Percentiles rank a stretch among this genome's conserved stretches.
These are phyloP conservation scores for Trichoderma sp. DNA, from an alignment of 2,329 filamentous ascomycete genomes.

Conservation along the genomic window DNA sequence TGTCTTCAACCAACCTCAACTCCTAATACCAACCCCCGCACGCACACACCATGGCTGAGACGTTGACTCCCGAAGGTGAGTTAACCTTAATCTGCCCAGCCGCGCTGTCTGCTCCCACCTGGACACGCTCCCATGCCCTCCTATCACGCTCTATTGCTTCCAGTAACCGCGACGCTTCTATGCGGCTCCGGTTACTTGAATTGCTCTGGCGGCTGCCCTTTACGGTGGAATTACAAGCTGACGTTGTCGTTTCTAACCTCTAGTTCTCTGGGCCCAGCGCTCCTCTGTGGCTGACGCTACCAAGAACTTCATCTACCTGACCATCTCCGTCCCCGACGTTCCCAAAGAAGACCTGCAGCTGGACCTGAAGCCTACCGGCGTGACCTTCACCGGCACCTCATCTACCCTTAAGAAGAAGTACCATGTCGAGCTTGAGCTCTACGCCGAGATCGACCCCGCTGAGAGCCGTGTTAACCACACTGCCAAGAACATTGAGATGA, in stretches of 20 bases:
- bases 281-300: conserved; percentile 74
- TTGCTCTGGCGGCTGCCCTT: not conserved
- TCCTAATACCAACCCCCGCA: not conserved
- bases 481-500: conserved; percentile 80
- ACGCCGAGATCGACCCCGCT: conserved; percentile 80
- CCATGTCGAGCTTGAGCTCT: conserved; percentile 83
- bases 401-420: conserved; percentile 84
- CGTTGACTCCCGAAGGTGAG: conserved; percentile 41
- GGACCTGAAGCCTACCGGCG: conserved; percentile 71
- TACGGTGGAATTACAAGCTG: not conserved
- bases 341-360: conserved; percentile 73
- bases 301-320: conserved; percentile 95
- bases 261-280: conserved; percentile 98
- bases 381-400: conserved; percentile 81
- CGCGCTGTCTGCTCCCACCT: not conserved
- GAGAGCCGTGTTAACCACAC: conserved; percentile 88
- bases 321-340: conserved; percentile 85
- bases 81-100: conserved; percentile 6
- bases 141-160: not conserved
- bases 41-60: conserved; percentile 29
- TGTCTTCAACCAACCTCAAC: not conserved
- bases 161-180: not conserved
- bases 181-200: not conserved
- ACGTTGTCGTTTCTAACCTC: not conserved
- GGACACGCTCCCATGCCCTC: not conserved